A percentile compares a stretch with the other conserved stretches of the same genome.
phyloP scores from a whole-genome alignment of 2,329 filamentous ascomycete species.

The Colletotrichum godetiae region DNA sequence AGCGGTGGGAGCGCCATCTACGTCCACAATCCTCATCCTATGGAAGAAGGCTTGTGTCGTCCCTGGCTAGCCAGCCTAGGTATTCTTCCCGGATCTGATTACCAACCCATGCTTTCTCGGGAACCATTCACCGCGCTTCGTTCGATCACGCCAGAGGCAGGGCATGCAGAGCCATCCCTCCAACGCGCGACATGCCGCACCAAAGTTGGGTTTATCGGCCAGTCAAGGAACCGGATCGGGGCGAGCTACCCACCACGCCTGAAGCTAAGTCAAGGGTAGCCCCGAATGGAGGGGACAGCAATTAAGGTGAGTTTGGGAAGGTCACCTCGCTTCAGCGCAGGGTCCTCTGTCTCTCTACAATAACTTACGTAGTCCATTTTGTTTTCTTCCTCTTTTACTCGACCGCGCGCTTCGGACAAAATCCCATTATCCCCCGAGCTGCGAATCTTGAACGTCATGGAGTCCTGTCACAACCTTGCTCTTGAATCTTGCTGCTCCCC shows the following conservation, averaged over 20 bases:
- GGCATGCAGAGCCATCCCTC: slow-evolving; percentile 31
- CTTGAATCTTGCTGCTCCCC: slow-evolving; percentile 7
- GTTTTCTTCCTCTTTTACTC: slow-evolving; percentile 21
- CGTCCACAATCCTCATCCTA: slow-evolving; percentile 12
- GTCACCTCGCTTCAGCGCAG: slow-evolving; percentile 27
- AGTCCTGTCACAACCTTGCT: slow-evolving; percentile 8
- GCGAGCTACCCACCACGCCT: slow-evolving; percentile 27
- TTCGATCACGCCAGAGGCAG: slow-evolving; percentile 37
- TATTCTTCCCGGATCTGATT: slow-evolving; percentile 28
- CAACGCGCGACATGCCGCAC: slow-evolving; percentile 31
- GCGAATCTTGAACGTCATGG: slow-evolving; percentile 32
- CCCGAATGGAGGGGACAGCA: slow-evolving; percentile 29
- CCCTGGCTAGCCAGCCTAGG: slow-evolving; percentile 6
- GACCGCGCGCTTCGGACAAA: slow-evolving; percentile 32
- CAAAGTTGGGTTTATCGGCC: slow-evolving; percentile 29
- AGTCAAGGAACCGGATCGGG: slow-evolving; percentile 26
- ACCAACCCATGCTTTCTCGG: slow-evolving; percentile 25
- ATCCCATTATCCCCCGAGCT: background rate
- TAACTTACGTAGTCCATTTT: slow-evolving; percentile 35
- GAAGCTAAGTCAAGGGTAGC: slow-evolving; percentile 34
- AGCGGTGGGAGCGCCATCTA: slow-evolving; percentile 24
- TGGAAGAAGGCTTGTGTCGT: background rate
- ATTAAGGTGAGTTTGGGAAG: slow-evolving; percentile 34
- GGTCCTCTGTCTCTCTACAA: slow-evolving; percentile 32
- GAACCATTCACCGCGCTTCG: slow-evolving; percentile 21